Evolutionary conservation across 2,329 filamentous ascomycete genomes (phyloP).

Genomic region (Cordyceps fumosorosea): DNA sequence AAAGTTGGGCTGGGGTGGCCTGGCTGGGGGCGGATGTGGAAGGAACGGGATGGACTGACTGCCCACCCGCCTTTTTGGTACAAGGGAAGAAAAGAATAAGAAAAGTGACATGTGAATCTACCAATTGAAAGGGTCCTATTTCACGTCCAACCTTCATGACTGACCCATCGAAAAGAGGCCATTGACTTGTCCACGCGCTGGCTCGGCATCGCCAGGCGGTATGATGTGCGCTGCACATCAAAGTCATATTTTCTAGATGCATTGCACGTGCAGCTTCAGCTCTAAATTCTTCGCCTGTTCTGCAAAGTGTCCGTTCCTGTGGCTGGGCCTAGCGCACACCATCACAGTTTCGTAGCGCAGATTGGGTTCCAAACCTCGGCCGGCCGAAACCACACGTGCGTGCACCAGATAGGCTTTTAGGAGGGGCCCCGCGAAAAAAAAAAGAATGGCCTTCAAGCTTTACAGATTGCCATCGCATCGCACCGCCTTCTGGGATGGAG

Average conservation of each 20-base stretch:
- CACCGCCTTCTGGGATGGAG: background rate
- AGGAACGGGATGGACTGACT: background rate
- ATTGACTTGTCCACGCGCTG: background rate
- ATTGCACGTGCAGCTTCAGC: background rate
- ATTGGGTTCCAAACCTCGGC: constrained; percentile 5
- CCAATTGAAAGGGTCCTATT: background rate
- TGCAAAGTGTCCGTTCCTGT: background rate
- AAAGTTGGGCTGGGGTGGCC: background rate
- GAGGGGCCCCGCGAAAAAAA: too few relatives aligned
- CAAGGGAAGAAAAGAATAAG: background rate
- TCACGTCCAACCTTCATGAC: background rate
- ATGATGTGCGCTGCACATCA: background rate
- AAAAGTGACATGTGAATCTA: background rate
- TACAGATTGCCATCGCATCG: background rate
- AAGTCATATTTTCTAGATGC: background rate
- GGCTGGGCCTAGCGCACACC: constrained; percentile 7
- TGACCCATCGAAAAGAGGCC: too few relatives aligned
- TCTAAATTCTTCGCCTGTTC: background rate
- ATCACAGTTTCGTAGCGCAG: background rate
- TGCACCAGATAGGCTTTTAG: background rate
- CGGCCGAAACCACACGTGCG: constrained; percentile 1
- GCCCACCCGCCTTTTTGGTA: background rate
- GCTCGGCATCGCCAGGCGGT: background rate
- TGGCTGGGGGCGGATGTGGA: background rate
- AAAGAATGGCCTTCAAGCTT: background rate